Conservation (phyloP, 106 monocot species). For the Chionographis japonica region DNA sequence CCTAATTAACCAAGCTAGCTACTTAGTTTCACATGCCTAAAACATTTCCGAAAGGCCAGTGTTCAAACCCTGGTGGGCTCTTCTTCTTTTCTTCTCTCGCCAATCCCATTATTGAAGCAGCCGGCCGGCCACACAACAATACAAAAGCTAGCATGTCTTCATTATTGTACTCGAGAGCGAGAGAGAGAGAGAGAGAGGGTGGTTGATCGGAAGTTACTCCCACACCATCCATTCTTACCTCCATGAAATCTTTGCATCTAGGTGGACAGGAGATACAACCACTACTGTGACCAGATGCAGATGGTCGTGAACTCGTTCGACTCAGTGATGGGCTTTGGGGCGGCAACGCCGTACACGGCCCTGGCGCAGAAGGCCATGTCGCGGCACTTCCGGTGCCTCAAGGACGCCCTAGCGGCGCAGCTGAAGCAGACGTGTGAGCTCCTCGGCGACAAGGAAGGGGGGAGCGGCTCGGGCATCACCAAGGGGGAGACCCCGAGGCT, state of each 20-base stretch:
- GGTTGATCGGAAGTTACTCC: too few relatives aligned
- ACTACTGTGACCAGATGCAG: conserved; percentile 97
- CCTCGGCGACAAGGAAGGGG: conserved; percentile 79
- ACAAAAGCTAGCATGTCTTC: too few relatives aligned
- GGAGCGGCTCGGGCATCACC: conserved; percentile 52
- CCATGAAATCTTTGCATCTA: conserved; percentile 2
- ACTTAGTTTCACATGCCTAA: too few relatives aligned
- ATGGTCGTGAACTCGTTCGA: conserved; percentile 97
- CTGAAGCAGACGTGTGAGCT: conserved; percentile 68
- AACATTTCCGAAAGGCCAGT: too few relatives aligned
- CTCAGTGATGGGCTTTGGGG: conserved; percentile 86
- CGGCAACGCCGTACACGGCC: conserved; percentile 87
- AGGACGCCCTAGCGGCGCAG: conserved; percentile 68
- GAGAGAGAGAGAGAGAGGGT: too few relatives aligned
- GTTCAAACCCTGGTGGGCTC: too few relatives aligned
- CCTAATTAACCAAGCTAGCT: too few relatives aligned
- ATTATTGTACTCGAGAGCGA: too few relatives aligned
- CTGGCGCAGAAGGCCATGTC: conserved; percentile 98
- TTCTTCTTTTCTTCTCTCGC: too few relatives aligned
- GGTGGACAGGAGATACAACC: conserved; percentile 93
- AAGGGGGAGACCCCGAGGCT: conserved; percentile 95
- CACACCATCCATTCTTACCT: too few relatives aligned
- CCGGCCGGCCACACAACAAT: too few relatives aligned
- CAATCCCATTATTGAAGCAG: too few relatives aligned
- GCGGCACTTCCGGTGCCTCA: conserved; percentile 90